Base-by-base conservation (phyloP, 2,329 filamentous ascomycete species). In the Xenosphaeropsis pyriputrescens region DNA sequence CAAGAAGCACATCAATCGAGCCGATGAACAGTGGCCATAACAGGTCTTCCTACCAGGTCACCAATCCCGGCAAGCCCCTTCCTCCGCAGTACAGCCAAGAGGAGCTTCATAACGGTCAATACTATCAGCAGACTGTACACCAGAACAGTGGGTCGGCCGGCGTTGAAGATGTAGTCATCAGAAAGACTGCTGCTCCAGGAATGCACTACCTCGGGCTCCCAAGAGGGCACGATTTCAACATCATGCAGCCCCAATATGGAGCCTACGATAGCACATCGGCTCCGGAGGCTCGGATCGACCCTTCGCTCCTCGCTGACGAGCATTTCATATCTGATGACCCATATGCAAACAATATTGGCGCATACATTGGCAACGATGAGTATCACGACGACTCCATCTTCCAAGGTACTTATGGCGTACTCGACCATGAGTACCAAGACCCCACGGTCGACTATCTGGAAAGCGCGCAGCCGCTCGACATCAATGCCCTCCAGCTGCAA, bases 21-120 rank as follows among this genome's bases (percentile, higher is more conserved):
- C 45, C 50, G 39, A 44, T 29, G 29, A 43, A 45, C 18, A 40
- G 36, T 22, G 40, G 37, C 15, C 61, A 63, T 36, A 56, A 63
- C 34, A 58, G 55, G 43, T 67, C 66, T 2, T 61, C 63, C 1
- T 75, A 69, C 60, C 62, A 69, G 36, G 58, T 61, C 36, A 61
- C 57, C 30, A 69, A 72, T 46, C 67, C 70, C 31, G 64, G 66
- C 17, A 59, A 61, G 39, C 59, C 62, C 4, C 49, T 65, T 38
- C 64, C 67, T 15, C 53, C 59, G 41, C 60, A 61, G 22, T 63
- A 68, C 45, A 57, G 57, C 14, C 56, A 61, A 30, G 54, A 53
- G 14, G 60, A 64, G 29, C 42, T 53, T 32, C 47, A 60, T 35
- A 60, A 61, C 39, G 60, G 62, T 22, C 64, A 69, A 34, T 72